Conservation (phyloP, 106 monocot genomes). For the Dioscorea zingiberensis region DNA sequence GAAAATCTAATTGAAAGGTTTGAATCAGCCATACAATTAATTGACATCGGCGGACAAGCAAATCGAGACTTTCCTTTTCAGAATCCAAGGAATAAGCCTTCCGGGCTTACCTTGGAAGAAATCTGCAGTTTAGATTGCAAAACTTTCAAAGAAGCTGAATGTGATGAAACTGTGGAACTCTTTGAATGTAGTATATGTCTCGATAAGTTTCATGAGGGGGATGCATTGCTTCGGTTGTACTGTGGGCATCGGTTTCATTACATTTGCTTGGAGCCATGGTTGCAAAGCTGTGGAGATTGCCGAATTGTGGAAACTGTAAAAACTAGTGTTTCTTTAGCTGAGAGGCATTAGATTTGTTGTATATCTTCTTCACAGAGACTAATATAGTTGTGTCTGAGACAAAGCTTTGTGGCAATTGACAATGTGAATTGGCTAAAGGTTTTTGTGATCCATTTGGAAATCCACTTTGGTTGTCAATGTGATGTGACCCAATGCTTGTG, state of each 20-base stretch:
- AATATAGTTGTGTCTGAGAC: no score
- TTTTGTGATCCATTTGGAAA: no score
- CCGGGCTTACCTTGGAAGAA: slow-evolving; percentile 37
- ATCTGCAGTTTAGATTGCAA: slow-evolving; percentile 32
- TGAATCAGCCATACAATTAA: slow-evolving; percentile 2
- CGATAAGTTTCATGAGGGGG: slow-evolving; percentile 55
- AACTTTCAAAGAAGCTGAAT: slow-evolving; percentile 22
- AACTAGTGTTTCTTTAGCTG: not conserved
- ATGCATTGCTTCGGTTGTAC: slow-evolving; percentile 28
- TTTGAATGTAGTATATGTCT: slow-evolving; percentile 72
- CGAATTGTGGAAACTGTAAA: slow-evolving; percentile 46
- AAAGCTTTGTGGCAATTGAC: no score
- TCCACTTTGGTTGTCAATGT: no score
- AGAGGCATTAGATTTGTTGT: not conserved
- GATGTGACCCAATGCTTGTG: no score
- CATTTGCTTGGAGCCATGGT: slow-evolving; percentile 65
- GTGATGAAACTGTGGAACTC: not conserved
- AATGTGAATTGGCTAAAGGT: no score
- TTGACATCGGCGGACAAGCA: slow-evolving; percentile 3
- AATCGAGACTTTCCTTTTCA: not conserved
- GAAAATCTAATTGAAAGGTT: slow-evolving; percentile 5
- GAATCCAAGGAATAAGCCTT: slow-evolving; percentile 28
- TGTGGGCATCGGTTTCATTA: slow-evolving; percentile 70
- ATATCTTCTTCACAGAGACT: no score
- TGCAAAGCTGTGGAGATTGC: slow-evolving; percentile 65